Percentiles rank a stretch among this genome's conserved stretches.
These are phyloP conservation scores for Solanum chilense DNA, from an alignment of 257 asterid species.

Conservation along the genomic window DNA sequence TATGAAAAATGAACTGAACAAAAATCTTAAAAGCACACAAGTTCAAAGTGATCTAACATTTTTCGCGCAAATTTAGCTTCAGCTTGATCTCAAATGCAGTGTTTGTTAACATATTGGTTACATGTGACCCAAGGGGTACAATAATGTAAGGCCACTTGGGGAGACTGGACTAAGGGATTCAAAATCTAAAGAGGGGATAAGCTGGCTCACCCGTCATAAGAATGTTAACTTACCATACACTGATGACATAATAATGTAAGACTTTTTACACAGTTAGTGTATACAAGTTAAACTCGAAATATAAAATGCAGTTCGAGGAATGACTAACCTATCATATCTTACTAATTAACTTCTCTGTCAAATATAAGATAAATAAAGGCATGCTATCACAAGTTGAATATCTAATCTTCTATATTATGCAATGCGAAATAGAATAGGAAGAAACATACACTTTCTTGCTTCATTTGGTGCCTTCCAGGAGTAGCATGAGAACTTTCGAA, in stretches of 20 bases:
- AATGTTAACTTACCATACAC: too few relatives aligned
- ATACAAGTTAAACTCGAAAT: neutral
- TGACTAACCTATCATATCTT: neutral
- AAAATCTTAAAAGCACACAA: neutral
- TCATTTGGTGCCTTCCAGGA: conserved; percentile 20
- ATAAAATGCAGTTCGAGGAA: neutral
- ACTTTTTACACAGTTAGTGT: neutral
- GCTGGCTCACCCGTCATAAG: too few relatives aligned
- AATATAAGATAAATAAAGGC: neutral
- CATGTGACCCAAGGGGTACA: neutral
- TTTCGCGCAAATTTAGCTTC: neutral
- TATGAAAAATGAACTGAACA: neutral
- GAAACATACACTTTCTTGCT: conserved; percentile 49
- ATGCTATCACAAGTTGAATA: neutral
- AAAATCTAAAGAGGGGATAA: too few relatives aligned
- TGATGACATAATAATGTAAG: neutral
- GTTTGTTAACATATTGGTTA: neutral
- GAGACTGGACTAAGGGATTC: too few relatives aligned
- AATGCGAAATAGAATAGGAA: neutral
- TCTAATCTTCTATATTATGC: neutral
- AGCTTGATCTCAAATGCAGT: neutral
- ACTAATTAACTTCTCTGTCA: neutral
- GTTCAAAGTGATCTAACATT: neutral
- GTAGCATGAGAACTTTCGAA: conserved; percentile 15
- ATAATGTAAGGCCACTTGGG: neutral